Evolutionary conservation across 2,329 filamentous ascomycete species (phyloP).

Genomic region (Diaporthe citri): DNA sequence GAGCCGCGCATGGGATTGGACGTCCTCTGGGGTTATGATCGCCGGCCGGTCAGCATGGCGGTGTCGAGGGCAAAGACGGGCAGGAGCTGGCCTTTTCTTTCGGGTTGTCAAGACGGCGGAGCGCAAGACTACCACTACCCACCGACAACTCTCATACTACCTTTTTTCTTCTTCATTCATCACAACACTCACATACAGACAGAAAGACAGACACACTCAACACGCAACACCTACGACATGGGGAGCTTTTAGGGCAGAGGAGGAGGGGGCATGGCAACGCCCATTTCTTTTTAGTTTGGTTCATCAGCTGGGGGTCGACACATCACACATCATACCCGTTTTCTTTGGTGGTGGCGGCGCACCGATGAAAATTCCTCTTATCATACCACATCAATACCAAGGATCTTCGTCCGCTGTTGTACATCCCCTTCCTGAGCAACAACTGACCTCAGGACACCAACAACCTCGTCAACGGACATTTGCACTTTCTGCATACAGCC

Average conservation of each 20-base stretch:
- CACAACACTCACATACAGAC: slow-evolving; percentile 14
- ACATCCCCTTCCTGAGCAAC: slow-evolving; percentile 34
- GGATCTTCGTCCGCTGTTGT: slow-evolving; percentile 31
- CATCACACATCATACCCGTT: slow-evolving; percentile 33
- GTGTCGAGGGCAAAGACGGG: slow-evolving; percentile 5
- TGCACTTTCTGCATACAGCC: slow-evolving; percentile 37
- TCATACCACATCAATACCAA: slow-evolving; percentile 39
- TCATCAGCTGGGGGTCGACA: slow-evolving; percentile 25
- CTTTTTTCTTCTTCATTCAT: slow-evolving; percentile 13
- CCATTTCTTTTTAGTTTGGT: slow-evolving; percentile 23
- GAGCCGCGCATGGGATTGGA: slow-evolving; percentile 32
- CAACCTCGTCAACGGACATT: slow-evolving; percentile 29
- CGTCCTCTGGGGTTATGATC: slow-evolving; percentile 17
- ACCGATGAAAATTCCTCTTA: slow-evolving; percentile 36
- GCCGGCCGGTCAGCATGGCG: slow-evolving; percentile 36
- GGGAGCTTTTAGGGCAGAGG: slow-evolving; percentile 9
- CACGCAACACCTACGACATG: slow-evolving; percentile 4
- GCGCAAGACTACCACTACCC: slow-evolving; percentile 12
- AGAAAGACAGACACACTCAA: slow-evolving; percentile 1
- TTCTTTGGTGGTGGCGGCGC: slow-evolving; percentile 36
- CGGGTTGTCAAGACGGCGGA: slow-evolving; percentile 17
- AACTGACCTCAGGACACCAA: slow-evolving; percentile 33
- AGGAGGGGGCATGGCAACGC: background rate
- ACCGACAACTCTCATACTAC: slow-evolving; percentile 21
- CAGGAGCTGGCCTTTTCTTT: slow-evolving; percentile 6